A percentile compares a stretch with the other conserved stretches of the same genome.
phyloP scores from a whole-genome alignment of 345 rosid genomes.

The Balakata baccata region DNA sequence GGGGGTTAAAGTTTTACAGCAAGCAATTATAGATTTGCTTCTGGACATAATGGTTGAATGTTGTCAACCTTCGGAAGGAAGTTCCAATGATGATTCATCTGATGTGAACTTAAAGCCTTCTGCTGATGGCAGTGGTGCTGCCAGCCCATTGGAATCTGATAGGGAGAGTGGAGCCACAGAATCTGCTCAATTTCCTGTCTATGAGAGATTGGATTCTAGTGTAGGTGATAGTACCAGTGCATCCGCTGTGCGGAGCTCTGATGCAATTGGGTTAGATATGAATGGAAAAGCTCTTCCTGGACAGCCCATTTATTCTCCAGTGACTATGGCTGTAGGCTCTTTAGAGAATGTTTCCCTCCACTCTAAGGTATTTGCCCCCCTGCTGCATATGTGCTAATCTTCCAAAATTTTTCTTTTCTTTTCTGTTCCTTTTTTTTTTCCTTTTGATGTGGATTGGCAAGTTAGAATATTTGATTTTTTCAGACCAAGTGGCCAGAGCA shows the following conservation, averaged over 20 bases:
- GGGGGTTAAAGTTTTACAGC: constrained; percentile 99
- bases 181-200: constrained; percentile 51
- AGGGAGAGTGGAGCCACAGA: constrained; percentile 61
- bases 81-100: constrained; percentile 44
- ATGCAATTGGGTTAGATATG: constrained; percentile 41
- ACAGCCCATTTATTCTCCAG: constrained; percentile 57
- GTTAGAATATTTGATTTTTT: constrained; percentile 26
- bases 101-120: constrained; percentile 47
- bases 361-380: constrained; percentile 59
- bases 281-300: constrained; percentile 55
- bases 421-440: neutral
- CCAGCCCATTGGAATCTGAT: constrained; percentile 56
- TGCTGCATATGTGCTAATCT: constrained; percentile 20
- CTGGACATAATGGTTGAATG: constrained; percentile 98
- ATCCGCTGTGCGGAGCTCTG: constrained; percentile 76
- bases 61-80: constrained; percentile 90
- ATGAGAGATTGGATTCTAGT: constrained; percentile 73
- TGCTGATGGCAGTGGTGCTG: constrained; percentile 45
- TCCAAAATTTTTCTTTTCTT: neutral
- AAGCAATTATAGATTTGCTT: constrained; percentile 95
- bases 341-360: constrained; percentile 55
- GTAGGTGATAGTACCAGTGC: constrained; percentile 57
- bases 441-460: constrained; percentile 22
- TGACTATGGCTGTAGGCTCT: constrained; percentile 55
- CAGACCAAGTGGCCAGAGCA: constrained; percentile 99